A percentile compares a stretch with the other conserved stretches of the same genome.
phyloP scores from a whole-genome alignment of 2,329 filamentous ascomycete species.

The Phialemonium atrogriseum region DNA sequence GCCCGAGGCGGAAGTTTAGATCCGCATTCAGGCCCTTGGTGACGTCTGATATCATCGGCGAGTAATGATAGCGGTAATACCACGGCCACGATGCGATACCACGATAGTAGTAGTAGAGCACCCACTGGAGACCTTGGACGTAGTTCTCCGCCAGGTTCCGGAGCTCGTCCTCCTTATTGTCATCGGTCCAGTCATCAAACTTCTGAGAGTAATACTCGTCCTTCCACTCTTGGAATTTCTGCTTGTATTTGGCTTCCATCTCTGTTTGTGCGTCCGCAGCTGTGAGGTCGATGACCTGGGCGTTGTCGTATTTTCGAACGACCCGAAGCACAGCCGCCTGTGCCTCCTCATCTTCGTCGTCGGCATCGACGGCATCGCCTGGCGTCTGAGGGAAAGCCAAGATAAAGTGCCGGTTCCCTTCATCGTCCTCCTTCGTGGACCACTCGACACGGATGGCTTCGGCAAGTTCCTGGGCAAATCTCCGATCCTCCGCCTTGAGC shows the following conservation, averaged over 20 bases:
- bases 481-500: constrained; percentile 76
- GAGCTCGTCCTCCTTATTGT: constrained; percentile 68
- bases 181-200: constrained; percentile 76
- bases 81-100: constrained; percentile 98
- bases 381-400: constrained; percentile 38
- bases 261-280: constrained; percentile 70
- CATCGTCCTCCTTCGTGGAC: constrained; percentile 49
- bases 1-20: constrained; percentile 86
- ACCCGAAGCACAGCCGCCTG: constrained; percentile 76
- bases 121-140: constrained; percentile 95
- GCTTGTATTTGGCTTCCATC: constrained; percentile 78
- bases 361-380: constrained; percentile 21
- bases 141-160: constrained; percentile 87
- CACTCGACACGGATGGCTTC: constrained; percentile 49
- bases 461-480: constrained; percentile 85
- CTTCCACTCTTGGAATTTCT: constrained; percentile 90
- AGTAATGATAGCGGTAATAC: constrained; percentile 96
- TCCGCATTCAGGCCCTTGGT: constrained; percentile 79
- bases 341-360: constrained; percentile 76
- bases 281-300: constrained; percentile 72
- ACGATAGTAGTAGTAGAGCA: constrained; percentile 94
- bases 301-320: constrained; percentile 84
- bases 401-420: constrained; percentile 44
- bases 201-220: constrained; percentile 87
- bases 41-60: constrained; percentile 89